phyloP scores from a whole-genome alignment of 768 basidiomycete genomes.

The Lanmaoa pseudosensibilis region DNA sequence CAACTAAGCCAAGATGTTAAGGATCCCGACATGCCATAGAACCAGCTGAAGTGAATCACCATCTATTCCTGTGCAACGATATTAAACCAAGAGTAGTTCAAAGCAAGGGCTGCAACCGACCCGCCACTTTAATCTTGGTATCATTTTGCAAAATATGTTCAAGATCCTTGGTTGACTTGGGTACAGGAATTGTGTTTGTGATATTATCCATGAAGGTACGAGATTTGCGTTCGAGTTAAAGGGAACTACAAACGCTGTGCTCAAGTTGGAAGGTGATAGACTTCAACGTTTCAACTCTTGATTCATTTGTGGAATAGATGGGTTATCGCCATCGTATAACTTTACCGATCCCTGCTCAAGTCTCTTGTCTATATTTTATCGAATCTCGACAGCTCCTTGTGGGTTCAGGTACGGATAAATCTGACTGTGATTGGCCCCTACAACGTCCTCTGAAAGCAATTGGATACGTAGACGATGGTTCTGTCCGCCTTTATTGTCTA shows the following conservation, averaged over 20 bases:
- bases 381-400: constrained; percentile 51
- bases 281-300: background rate
- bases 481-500: constrained; percentile 62
- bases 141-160: constrained; percentile 54
- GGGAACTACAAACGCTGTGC: too few species aligned
- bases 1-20: constrained; percentile 51
- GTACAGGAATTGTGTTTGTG: constrained; percentile 35
- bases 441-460: constrained; percentile 1
- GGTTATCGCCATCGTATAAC: constrained; percentile 19
- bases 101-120: constrained; percentile 42
- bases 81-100: constrained; percentile 1
- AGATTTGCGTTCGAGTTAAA: background rate
- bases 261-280: background rate
- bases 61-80: constrained; percentile 52
- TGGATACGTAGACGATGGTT: constrained; percentile 59
- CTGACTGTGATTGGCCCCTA: background rate
- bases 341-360: constrained; percentile 47
- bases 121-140: constrained; percentile 91
- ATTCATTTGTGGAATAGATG: constrained; percentile 4
- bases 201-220: constrained; percentile 11
- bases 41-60: constrained; percentile 43
- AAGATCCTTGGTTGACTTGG: constrained; percentile 59
- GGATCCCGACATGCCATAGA: background rate
- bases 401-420: constrained; percentile 53
- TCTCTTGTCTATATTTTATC: constrained; percentile 55